These are phyloP conservation scores for Chlorella sorokiniana DNA, from an alignment of 139 green algal species.

Conservation along the genomic window DNA sequence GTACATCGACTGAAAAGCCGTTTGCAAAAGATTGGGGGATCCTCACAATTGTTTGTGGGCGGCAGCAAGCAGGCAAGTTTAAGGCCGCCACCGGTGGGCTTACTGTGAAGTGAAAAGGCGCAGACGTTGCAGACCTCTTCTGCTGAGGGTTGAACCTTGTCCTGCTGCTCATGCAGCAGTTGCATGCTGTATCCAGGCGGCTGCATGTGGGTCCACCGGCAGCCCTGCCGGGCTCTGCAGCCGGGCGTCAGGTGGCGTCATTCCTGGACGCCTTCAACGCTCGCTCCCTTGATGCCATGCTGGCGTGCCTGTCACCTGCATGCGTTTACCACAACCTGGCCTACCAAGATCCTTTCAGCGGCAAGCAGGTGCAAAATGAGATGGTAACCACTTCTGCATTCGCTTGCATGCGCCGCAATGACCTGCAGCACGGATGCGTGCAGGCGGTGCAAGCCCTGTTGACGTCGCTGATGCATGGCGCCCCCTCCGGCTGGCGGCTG, in stretches of 20 bases:
- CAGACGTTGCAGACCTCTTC: no score
- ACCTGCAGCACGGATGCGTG: no score
- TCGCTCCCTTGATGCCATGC: slow-evolving; percentile 19
- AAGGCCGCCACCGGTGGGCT: no score
- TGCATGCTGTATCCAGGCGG: neutral
- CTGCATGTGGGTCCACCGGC: neutral
- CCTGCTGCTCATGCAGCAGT: neutral
- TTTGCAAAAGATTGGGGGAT: no score
- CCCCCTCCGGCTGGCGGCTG: slow-evolving; percentile 14
- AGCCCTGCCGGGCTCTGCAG: neutral
- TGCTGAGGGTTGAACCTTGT: neutral
- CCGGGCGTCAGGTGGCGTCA: neutral
- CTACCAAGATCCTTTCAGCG: neutral
- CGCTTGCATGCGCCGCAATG: neutral
- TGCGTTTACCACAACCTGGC: slow-evolving; percentile 5
- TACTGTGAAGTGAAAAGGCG: no score
- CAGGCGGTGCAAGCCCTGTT: slow-evolving; percentile 14
- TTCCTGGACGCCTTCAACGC: slow-evolving; percentile 24
- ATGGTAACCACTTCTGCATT: neutral
- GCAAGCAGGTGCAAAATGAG: slow-evolving; percentile 32
- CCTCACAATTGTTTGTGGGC: no score
- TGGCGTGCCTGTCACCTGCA: neutral
- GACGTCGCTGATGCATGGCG: neutral
- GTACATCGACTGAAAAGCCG: no score
- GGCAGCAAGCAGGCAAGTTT: no score